Percentiles rank a stretch among this genome's conserved stretches.
Conservation (phyloP, 2,329 filamentous ascomycete species). For the Botrytis medusae region DNA sequence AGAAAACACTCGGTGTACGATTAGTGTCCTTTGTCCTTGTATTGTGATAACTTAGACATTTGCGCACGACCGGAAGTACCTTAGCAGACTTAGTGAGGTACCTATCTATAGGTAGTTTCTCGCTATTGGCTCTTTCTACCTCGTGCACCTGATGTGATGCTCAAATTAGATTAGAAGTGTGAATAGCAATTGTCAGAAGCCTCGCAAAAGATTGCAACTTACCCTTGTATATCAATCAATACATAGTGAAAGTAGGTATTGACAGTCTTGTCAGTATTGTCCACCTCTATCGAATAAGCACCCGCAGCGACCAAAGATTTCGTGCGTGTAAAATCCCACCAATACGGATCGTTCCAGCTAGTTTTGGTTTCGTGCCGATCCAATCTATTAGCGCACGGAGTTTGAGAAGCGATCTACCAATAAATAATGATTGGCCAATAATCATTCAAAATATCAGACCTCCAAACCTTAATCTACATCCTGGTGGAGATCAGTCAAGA, state of each 20-base stretch:
- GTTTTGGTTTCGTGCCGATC: neutral
- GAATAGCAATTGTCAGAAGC: neutral
- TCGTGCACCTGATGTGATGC: neutral
- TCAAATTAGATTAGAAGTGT: neutral
- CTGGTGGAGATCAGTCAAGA: constrained; percentile 8
- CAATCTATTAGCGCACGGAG: neutral
- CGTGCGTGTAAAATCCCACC: neutral
- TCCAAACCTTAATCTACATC: constrained; percentile 7
- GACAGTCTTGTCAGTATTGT: too few relatives aligned
- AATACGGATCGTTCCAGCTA: neutral
- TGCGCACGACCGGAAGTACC: constrained; percentile 5
- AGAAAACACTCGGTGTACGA: neutral
- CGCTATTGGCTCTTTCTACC: neutral
- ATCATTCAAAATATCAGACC: neutral
- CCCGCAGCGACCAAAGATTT: neutral
- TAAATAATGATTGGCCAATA: neutral
- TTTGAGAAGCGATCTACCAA: neutral
- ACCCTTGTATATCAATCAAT: neutral
- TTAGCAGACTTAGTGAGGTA: neutral
- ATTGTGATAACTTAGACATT: neutral
- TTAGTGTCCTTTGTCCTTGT: neutral
- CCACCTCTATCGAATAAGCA: neutral
- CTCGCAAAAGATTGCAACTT: neutral
- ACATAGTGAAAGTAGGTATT: too few relatives aligned
- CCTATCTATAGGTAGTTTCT: neutral